Conservation (phyloP, 73 alveolate genomes). For the Tetrahymena elliotti region DNA sequence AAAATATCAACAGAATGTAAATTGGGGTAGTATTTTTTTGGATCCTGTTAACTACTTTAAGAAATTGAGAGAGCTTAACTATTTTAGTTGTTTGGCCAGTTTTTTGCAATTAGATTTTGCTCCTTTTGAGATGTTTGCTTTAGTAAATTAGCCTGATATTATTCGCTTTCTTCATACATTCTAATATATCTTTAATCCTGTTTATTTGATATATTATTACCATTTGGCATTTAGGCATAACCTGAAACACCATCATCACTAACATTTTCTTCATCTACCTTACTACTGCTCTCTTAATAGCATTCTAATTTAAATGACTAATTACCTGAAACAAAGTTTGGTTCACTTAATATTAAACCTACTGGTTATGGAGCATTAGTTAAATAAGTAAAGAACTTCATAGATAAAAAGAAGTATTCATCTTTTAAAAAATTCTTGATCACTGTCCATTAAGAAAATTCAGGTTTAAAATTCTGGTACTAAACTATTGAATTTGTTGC, state of each 20-base stretch:
- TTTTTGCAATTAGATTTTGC: no score
- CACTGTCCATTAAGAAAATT: neutral
- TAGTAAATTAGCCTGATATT: no score
- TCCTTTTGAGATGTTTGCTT: no score
- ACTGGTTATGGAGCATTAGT: neutral
- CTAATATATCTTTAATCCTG: no score
- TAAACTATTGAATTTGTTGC: neutral
- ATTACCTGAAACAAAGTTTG: neutral
- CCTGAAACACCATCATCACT: neutral
- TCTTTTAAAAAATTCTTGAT: neutral
- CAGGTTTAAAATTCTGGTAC: neutral
- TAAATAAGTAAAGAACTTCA: neutral
- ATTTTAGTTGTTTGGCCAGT: no score
- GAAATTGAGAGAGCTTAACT: no score
- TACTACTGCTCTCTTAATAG: neutral
- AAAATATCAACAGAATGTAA: neutral
- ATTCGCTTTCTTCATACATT: no score
- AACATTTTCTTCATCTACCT: neutral
- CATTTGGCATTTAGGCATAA: no score
- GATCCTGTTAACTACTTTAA: neutral
- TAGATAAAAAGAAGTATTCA: neutral
- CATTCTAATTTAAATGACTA: neutral
- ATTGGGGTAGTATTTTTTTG: no score
- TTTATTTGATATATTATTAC: no score
- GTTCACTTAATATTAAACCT: neutral